Conservation (phyloP, 768 basidiomycete species). For the Boletus fagicola region DNA sequence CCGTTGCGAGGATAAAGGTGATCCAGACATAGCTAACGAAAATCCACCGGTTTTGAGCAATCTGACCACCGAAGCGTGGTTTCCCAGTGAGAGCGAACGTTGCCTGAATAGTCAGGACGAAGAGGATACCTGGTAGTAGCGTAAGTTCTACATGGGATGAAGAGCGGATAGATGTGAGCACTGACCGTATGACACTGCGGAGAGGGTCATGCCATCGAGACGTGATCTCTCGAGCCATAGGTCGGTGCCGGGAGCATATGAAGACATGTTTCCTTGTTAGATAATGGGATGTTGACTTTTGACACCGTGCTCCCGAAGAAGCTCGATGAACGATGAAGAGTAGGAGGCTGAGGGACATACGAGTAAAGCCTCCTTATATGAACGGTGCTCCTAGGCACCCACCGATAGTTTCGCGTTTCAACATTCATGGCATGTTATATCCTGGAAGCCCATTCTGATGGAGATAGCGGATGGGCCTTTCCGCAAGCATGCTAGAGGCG, state of each 20-base stretch:
- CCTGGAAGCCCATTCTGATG: not conserved
- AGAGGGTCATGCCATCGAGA: slow-evolving; percentile 24
- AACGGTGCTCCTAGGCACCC: too few species aligned
- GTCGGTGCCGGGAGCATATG: slow-evolving; percentile 18
- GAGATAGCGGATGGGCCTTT: not conserved
- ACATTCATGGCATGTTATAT: not conserved
- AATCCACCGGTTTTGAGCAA: not conserved
- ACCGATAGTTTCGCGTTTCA: too few species aligned
- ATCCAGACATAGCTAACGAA: slow-evolving; percentile 25
- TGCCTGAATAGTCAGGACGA: slow-evolving; percentile 22
- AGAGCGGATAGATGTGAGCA: not conserved
- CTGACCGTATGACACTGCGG: slow-evolving; percentile 21
- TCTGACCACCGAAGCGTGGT: not conserved
- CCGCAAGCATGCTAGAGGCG: not conserved
- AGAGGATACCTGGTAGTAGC: slow-evolving; percentile 19
- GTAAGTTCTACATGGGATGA: not conserved
- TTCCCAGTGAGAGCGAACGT: slow-evolving; percentile 4
- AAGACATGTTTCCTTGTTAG: slow-evolving; percentile 7
- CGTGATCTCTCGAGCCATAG: slow-evolving; percentile 31
- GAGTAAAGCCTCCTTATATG: not conserved
- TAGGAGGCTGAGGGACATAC: not conserved
- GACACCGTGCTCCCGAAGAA: not conserved
- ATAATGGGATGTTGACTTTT: not conserved
- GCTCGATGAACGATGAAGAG: not conserved
- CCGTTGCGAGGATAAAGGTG: slow-evolving; percentile 28